Base-by-base conservation (phyloP, 768 basidiomycete species). In the Agrocybe chaxingu region DNA sequence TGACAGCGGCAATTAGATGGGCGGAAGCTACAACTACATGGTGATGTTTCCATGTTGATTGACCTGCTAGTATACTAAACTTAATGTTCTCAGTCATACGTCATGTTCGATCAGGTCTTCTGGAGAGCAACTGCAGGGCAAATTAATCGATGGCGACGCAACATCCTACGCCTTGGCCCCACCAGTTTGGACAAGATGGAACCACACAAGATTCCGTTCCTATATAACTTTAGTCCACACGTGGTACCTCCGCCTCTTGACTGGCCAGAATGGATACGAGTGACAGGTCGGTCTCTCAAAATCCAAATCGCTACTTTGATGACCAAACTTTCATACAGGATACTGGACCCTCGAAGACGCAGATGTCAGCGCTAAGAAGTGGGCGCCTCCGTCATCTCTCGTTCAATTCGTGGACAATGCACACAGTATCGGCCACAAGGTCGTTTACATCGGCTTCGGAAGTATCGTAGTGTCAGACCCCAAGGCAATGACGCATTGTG, bases 1-100 rank as follows among this genome's bases (percentile, higher is more conserved):
- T 45, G 36, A 24, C 24, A 5, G 24, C 24, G 24, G 24, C 24
- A 24, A 24, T 24, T 48, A 91, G 87, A 92, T 97, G 86, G 97
- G 96, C 8, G 96, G 96, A 24, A 77, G 90, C 53, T 99, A 98
- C 68, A 99, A 99, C 64, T 99, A 98, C 67, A 97, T 99, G 95
- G 90, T 92, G 5, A 62, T 47, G 16, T 40, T 46, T 41, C 13
- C 47, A 49, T 38, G 12, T 51, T 7, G 38, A 3, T 16, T 18
- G 7, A 29, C 8, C 36, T 40, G 45, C 40, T 46, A 29, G 32
- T 48, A 31, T 47, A 29, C 16, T 47, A 45, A 44, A 35, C 24
- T 24, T 3, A 5, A 24, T 3, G 5, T 3, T 31, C 47, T 19
- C 32, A 92, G 88, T 87, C 93, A 3, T 96, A 94, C 65, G 92